phyloP scores from a whole-genome alignment of 768 basidiomycete genomes.

The Panus rudis region DNA sequence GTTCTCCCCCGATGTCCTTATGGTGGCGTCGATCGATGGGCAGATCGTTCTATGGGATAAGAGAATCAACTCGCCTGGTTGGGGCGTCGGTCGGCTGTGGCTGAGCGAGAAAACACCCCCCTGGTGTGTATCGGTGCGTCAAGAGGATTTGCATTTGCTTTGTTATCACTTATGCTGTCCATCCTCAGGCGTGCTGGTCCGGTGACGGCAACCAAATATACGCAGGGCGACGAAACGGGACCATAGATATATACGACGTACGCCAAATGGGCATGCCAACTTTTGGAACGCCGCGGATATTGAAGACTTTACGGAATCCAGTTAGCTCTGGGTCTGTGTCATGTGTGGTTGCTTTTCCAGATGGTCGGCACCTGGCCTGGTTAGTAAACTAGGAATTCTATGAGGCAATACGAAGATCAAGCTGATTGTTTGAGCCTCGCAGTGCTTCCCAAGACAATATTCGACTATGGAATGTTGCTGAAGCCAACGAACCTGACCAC shows the following conservation, averaged over 20 bases:
- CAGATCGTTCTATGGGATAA: slow-evolving; percentile 91
- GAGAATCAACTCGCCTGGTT: slow-evolving; percentile 54
- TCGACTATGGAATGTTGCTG: slow-evolving; percentile 86
- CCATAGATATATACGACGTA: slow-evolving; percentile 92
- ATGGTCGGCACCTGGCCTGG: slow-evolving; percentile 89
- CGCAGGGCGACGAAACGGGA: slow-evolving; percentile 85
- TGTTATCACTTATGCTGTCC: neutral
- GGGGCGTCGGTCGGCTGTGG: slow-evolving; percentile 78
- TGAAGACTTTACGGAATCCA: slow-evolving; percentile 83
- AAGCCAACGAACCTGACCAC: slow-evolving; percentile 62
- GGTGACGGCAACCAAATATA: slow-evolving; percentile 82
- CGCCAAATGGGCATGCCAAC: slow-evolving; percentile 67
- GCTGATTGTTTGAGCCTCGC: slow-evolving; percentile 4
- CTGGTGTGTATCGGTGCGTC: slow-evolving; percentile 89
- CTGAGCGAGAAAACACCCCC: slow-evolving; percentile 90
- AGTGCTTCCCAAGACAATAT: slow-evolving; percentile 93
- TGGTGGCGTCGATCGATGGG: slow-evolving; percentile 90
- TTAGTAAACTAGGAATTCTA: slow-evolving; percentile 30
- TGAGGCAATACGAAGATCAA: neutral
- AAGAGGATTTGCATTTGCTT: slow-evolving; percentile 2
- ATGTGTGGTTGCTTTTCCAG: slow-evolving; percentile 86
- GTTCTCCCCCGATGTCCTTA: slow-evolving; percentile 75
- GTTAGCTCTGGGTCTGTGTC: slow-evolving; percentile 86
- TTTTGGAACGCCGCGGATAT: slow-evolving; percentile 59
- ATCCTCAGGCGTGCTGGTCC: slow-evolving; percentile 85